Evolutionary conservation across 805 yeast species (phyloP).

Genomic region (Teunomyces lycoperdinae): DNA sequence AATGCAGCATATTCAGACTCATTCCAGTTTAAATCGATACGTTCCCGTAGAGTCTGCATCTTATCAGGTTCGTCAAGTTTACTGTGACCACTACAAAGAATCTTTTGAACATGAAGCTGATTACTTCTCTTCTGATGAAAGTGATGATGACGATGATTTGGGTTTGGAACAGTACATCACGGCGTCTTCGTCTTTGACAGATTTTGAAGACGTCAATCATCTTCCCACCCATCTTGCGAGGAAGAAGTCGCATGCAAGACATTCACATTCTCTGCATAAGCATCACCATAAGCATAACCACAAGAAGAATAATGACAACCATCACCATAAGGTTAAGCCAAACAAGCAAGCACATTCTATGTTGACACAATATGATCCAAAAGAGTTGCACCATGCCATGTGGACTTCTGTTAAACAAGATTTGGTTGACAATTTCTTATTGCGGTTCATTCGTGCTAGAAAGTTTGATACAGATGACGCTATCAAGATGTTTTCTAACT

Average conservation of each 20-base stretch:
- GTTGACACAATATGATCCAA: constrained; percentile 51
- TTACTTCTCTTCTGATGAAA: constrained; percentile 11
- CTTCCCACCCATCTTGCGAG: not conserved
- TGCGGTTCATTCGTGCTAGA: constrained; percentile 82
- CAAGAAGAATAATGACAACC: not conserved
- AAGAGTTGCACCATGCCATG: constrained; percentile 48
- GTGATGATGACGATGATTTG: constrained; percentile 18
- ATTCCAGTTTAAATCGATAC: constrained; percentile 25
- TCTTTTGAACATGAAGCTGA: constrained; percentile 12
- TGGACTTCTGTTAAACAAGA: constrained; percentile 69
- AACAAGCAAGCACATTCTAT: constrained; percentile 46
- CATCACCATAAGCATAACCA: not conserved
- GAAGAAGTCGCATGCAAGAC: not conserved
- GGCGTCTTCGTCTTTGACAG: constrained; percentile 26
- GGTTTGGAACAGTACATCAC: constrained; percentile 31
- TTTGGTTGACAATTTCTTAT: constrained; percentile 71
- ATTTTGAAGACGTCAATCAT: constrained; percentile 11
- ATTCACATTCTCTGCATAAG: not conserved
- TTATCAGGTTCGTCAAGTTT: constrained; percentile 18
- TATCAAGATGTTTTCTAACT: constrained; percentile 65
- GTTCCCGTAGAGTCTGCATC: constrained; percentile 19
- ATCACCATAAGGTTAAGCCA: constrained; percentile 13
- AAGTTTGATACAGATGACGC: constrained; percentile 76
- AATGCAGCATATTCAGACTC: constrained; percentile 24
- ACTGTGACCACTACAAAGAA: constrained; percentile 17